Base-by-base conservation (phyloP, 169 alveolate genomes). In the Plasmodium billcollinsi region DNA sequence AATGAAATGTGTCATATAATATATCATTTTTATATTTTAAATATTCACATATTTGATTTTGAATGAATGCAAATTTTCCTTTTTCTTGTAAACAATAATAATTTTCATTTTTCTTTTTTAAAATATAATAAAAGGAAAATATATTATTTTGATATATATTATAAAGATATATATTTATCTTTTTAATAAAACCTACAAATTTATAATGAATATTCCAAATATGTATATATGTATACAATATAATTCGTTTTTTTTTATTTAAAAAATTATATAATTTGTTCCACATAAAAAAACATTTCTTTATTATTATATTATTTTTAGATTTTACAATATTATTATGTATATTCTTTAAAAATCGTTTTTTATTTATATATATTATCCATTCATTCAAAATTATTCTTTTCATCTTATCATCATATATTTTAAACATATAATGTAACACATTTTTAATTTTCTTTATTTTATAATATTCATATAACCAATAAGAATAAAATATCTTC, bases 61-160 rank as follows among this genome's bases (percentile, higher is more conserved):
- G 63, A 12, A 76, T 72, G 63, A 62, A 76, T 18, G 50, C 54
- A 47, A 76, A 76, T 39, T 9, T 18, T 4, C 89, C 89, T n/a
- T 69, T 50, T 3, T 24, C n/a, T 6, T 63, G 70, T 33, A 15
- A 33, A 5, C 47, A 39, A 39, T 33, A 63, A 21, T 76, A 76
- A 15, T 76, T 76, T 43, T 76, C 89, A 45, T 56, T 76, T 54
- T 26, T 76, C 49, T 65, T 76, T 18, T 69, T 50, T 58, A 76
- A 65, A 29, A 65, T 56, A 39, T 49, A 76, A 56, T 65, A 76
- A 69, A 76, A 76, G 18, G 26, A 65, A 58, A 66, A 76, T 39
- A 76, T 65, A 12, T 76, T 54, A 29, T 39, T 50, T 39, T 69
- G 63, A 45, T 76, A 76, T 9, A 76, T 76, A 18, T 76, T 76